Conservation (phyloP, 202 grass and related monocot species). For the Zoysia matrella region DNA sequence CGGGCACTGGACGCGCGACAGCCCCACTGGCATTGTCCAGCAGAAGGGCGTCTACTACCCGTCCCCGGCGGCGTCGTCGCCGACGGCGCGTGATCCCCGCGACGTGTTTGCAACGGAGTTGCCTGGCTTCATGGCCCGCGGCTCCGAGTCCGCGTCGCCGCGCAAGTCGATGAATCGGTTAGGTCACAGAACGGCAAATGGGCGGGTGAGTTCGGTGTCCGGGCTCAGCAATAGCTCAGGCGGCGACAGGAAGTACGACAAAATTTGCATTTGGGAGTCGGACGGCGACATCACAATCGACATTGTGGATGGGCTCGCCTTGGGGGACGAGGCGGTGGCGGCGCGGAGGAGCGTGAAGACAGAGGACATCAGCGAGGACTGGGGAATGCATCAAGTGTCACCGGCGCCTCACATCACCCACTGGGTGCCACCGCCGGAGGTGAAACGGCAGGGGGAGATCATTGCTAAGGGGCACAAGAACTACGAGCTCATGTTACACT, state of each 20-base stretch:
- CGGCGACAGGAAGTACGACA: too few relatives aligned
- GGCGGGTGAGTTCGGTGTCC: slow-evolving; percentile 45
- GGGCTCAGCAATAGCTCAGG: too few relatives aligned
- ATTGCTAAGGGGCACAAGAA: too few relatives aligned
- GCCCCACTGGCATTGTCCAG: slow-evolving; percentile 61
- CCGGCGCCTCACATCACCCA: slow-evolving; percentile 44
- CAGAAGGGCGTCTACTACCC: slow-evolving; percentile 94
- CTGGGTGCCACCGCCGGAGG: slow-evolving; percentile 35
- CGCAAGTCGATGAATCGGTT: slow-evolving; percentile 60
- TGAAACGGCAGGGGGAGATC: too few relatives aligned
- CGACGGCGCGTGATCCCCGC: slow-evolving; percentile 79
- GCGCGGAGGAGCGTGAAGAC: slow-evolving; percentile 43
- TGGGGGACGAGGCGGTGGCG: slow-evolving; percentile 36
- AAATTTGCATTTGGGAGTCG: too few relatives aligned
- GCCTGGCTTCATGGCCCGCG: slow-evolving; percentile 47
- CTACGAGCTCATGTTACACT: too few relatives aligned
- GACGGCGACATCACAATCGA: slow-evolving; percentile 21
- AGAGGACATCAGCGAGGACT: slow-evolving; percentile 33
- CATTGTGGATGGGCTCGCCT: slow-evolving; percentile 58
- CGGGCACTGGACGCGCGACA: slow-evolving; percentile 71
- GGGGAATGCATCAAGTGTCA: slow-evolving; percentile 34
- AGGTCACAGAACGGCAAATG: slow-evolving; percentile 42
- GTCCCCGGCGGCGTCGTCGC: slow-evolving; percentile 68
- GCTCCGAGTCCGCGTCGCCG: slow-evolving; percentile 51
- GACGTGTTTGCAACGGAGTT: slow-evolving; percentile 73